Percentiles rank a stretch among this genome's conserved stretches.
These are phyloP conservation scores for Cicer chorassanicum DNA, from an alignment of 306 rosid genomes.

Conservation along the genomic window DNA sequence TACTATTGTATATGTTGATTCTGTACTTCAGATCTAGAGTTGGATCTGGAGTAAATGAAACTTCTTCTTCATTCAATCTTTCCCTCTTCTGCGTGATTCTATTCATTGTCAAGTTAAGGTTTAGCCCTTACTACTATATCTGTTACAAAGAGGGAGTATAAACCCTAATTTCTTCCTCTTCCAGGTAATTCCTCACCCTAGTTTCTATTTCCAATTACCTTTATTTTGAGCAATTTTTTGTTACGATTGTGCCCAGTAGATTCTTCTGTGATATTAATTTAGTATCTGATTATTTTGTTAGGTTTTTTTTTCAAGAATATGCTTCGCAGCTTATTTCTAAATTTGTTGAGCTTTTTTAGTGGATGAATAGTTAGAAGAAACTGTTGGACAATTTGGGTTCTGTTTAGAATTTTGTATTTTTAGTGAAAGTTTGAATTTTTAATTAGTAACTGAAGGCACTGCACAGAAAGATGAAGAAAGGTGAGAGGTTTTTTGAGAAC, in stretches of 20 bases:
- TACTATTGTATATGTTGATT: no score
- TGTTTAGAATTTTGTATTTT: not conserved
- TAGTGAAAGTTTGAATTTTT: not conserved
- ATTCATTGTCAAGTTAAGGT: no score
- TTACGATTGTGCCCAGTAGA: not conserved
- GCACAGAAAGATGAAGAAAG: slow-evolving; percentile 60
- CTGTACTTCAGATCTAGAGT: no score
- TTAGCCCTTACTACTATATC: not conserved
- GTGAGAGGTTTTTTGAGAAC: slow-evolving; percentile 72
- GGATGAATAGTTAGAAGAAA: slow-evolving; percentile 4
- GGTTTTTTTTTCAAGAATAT: slow-evolving; percentile 13
- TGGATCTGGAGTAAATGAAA: no score
- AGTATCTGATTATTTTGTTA: slow-evolving; percentile 20
- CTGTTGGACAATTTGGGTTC: slow-evolving; percentile 11
- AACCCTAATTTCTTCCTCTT: slow-evolving; percentile 11
- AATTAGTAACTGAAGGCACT: slow-evolving; percentile 41
- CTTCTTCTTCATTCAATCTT: no score
- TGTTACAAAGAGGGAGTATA: not conserved
- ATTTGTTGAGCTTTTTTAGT: slow-evolving; percentile 26
- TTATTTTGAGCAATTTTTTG: not conserved
- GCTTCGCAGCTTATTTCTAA: slow-evolving; percentile 23
- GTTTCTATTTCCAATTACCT: not conserved
- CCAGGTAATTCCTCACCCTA: slow-evolving; percentile 10
- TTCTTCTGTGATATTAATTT: slow-evolving; percentile 6
- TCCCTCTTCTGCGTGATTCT: no score